Base-by-base conservation (phyloP, 2,329 filamentous ascomycete genomes). In the Pseudocercospora pini-densiflorae region DNA sequence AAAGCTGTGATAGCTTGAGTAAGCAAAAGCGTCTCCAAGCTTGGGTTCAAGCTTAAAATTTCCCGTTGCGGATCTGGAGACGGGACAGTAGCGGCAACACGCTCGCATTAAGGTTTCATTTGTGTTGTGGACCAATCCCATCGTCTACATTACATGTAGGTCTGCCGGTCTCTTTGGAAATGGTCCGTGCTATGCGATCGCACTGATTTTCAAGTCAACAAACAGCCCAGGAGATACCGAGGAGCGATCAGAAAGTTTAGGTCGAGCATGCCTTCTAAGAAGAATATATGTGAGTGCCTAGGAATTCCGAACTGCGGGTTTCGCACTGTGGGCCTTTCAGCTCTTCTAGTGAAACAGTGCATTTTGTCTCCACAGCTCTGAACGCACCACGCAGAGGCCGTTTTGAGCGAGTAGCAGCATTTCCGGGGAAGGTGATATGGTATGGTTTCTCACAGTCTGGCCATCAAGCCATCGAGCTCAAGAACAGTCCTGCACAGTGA, bases 151-250 rank as follows among this genome's bases (percentile, higher is more conserved):
- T 59, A 14, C 9, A 51, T 29, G 43, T 10, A 23, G 24, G 10
- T n/a, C 40, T 33, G 58, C 58, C 58, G 61, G 61, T 43, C n/a
- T 14, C 31, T 29, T 45, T 40, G 10, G 16, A 14, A n/a, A 14
- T 29, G 36, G n/a, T 57, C 3, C 31, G 27, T 19, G 29, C 43
- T 31, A 59, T 63, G 61, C 61, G 61, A 63, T 63, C 61, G 61
- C 61, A 63, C 61, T 36, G 16, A 7, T 10, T 27, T 1, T 23
- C 19, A 23, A 33, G 57, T 54, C 21, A 31, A 45, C 33, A 29
- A 31, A 45, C 23, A 16, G 14, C 36, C 36, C 1, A 55, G 16
- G 16, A 63, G 51, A 24, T 63, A 33, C 61, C 61, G 61, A 63
- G 61, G 61, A 63, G 55, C 31, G 5, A 5, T 40, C 5, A 5